phyloP scores from a whole-genome alignment of 768 basidiomycete species.

The Boletus fagicola region DNA sequence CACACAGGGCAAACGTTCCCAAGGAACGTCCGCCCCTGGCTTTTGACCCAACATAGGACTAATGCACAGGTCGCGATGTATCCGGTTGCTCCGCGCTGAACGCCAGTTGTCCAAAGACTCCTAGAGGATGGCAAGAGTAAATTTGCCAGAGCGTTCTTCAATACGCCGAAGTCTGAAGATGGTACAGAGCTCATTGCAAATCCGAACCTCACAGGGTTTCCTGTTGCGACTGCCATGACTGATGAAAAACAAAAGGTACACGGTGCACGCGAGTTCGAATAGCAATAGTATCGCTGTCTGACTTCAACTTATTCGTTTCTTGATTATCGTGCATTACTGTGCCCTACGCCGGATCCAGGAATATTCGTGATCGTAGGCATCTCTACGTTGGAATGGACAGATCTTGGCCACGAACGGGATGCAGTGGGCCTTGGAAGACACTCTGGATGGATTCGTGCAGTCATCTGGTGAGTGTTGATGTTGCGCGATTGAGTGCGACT shows the following conservation, averaged over 20 bases:
- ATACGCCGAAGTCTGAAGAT: not conserved
- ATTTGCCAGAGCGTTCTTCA: not conserved
- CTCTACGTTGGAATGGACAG: no score
- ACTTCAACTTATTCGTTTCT: not conserved
- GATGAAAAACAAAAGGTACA: not conserved
- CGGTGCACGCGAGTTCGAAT: not conserved
- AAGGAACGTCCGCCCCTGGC: not conserved
- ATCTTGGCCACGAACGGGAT: no score
- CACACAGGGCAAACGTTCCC: not conserved
- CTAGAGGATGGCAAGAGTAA: not conserved
- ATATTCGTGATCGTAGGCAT: no score
- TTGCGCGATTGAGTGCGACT: no score
- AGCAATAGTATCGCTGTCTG: not conserved
- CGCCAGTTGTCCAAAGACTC: not conserved
- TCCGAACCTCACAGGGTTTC: not conserved
- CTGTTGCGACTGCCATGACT: no score
- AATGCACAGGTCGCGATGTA: not conserved
- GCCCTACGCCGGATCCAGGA: no score
- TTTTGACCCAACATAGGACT: not conserved
- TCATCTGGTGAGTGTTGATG: no score
- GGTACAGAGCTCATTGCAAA: not conserved
- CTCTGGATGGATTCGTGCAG: no score
- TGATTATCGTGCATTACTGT: no score
- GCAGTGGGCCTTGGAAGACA: no score
- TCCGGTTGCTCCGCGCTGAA: not conserved